Percentiles rank a stretch among this genome's conserved stretches.
Evolutionary conservation across 768 basidiomycete genomes (phyloP).

Genomic region (Piloderma croceum): DNA sequence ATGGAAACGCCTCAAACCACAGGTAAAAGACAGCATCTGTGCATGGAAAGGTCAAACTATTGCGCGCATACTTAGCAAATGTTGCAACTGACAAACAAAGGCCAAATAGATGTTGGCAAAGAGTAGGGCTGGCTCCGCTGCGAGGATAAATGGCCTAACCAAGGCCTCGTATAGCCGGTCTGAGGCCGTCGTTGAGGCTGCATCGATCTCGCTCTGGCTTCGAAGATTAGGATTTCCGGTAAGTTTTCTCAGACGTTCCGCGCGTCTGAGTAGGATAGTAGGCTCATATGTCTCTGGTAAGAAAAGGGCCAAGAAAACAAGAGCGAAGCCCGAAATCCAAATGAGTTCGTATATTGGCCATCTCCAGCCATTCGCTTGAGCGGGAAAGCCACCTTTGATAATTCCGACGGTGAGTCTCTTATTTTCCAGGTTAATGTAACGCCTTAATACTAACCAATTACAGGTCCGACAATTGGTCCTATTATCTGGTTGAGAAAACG

Average conservation of each 20-base stretch:
- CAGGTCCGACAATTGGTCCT: slow-evolving; percentile 28
- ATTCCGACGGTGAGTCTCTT: too few relatives aligned
- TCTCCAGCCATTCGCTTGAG: too few relatives aligned
- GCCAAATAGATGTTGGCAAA: slow-evolving; percentile 27
- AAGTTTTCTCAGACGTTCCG: too few relatives aligned
- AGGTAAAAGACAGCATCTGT: slow-evolving; percentile 26
- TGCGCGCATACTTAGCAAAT: background rate
- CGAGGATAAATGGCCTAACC: slow-evolving; percentile 25
- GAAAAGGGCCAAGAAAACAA: slow-evolving; percentile 23
- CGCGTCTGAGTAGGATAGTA: too few relatives aligned
- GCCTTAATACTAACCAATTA: too few relatives aligned
- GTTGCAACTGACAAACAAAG: slow-evolving; percentile 21
- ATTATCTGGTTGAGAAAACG: too few relatives aligned
- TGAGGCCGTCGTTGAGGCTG: too few relatives aligned
- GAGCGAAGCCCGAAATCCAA: slow-evolving; percentile 24
- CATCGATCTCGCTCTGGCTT: too few relatives aligned
- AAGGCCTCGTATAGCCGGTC: slow-evolving; percentile 26
- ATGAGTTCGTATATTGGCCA: too few relatives aligned
- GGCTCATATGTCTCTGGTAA: slow-evolving; percentile 27
- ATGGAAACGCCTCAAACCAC: slow-evolving; percentile 30
- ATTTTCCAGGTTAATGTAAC: too few relatives aligned
- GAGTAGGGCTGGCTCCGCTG: slow-evolving; percentile 26
- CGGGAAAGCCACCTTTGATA: too few relatives aligned
- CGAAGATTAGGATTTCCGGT: too few relatives aligned
- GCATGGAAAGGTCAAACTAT: background rate